Base-by-base conservation (phyloP, 495 filamentous ascomycete genomes). In the Sabuloglossum arenarium region DNA sequence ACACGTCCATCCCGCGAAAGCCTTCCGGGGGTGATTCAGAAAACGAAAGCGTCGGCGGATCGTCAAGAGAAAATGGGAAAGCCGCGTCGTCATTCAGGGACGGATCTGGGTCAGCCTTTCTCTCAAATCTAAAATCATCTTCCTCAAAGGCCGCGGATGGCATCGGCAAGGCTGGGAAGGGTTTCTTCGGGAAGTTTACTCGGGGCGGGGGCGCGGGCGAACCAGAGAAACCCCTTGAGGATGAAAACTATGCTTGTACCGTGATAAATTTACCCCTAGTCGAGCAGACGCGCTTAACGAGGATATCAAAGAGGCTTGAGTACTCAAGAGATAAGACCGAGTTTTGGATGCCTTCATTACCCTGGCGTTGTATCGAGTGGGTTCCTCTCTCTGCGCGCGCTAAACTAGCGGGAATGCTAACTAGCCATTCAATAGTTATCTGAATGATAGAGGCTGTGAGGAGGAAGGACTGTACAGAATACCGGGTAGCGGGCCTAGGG, bases 311-410 rank as follows among this genome's bases (percentile, higher is more conserved):
- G 67, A 77, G 80, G 53, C 70, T 95, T 16, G 85, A 88, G 63
- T 77, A 83, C 56, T 93, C 85, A 16, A 73, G 79, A 46, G 88
- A 95, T 63, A 94, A 94, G 74, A 94, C 88, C 0, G 88, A 94
- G 62, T 95, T 89, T 63, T 95, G 88, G 88, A 91, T 95, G 86
- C 88, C 88, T 0, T 84, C 86, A 19, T 79, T 95, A 49, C 88
- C 88, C 0, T 94, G 88, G 78, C 74, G 88, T 53, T 89, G 84
- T 28, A 91, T 95, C 60, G 88, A 95, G 75, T 80, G 67, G 67
- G 76, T 71, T 25, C 30, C 12, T 29, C 10, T 10, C 54, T 43
- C 39, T 25, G 10, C 34, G 4, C 16, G 34, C 9, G 16, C 39
- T 12, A 9, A 9, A 39, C 6, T 43, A 16, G 16, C n/a, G 25